These are phyloP conservation scores for Singerocomus rubriflavus DNA, from an alignment of 1,284 basidiomycete genomes.

Conservation along the genomic window DNA sequence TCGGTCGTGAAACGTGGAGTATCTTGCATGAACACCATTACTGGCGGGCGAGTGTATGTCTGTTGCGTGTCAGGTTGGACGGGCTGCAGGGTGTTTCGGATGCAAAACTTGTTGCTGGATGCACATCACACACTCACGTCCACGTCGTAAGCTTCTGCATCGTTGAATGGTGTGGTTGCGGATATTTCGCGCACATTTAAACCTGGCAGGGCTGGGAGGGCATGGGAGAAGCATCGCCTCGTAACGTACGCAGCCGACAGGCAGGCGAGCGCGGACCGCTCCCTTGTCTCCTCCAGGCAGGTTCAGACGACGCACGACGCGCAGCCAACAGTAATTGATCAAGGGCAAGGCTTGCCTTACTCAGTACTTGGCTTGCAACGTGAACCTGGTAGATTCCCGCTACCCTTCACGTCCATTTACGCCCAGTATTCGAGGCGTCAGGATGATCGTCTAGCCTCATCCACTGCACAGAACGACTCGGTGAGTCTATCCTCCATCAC, in stretches of 20 bases:
- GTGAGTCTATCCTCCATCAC: conserved; percentile 15
- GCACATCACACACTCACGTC: neutral
- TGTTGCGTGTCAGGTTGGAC: no score
- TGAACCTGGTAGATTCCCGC: conserved; percentile 13
- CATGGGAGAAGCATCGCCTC: conserved; percentile 8
- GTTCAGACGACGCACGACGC: conserved; percentile 3
- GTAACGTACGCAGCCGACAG: conserved; percentile 5
- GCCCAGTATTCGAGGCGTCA: conserved; percentile 9
- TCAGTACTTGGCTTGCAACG: conserved; percentile 11
- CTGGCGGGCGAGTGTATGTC: no score
- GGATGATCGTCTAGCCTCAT: conserved; percentile 24
- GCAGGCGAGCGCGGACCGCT: conserved; percentile 13
- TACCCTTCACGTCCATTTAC: conserved; percentile 23
- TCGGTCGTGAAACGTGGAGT: no score
- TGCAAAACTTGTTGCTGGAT: neutral
- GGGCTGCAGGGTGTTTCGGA: neutral
- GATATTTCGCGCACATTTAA: conserved; percentile 1
- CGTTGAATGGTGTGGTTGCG: neutral
- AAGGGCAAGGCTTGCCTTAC: conserved; percentile 20
- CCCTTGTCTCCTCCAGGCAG: conserved; percentile 3
- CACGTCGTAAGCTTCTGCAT: neutral
- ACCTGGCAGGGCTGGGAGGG: neutral
- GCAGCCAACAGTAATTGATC: conserved; percentile 10
- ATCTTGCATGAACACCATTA: no score
- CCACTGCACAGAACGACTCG: conserved; percentile 11